A percentile compares a stretch with the other conserved stretches of the same genome.
These are phyloP conservation scores for Mycena leptocephala DNA, from an alignment of 768 basidiomycete species.

Conservation along the genomic window DNA sequence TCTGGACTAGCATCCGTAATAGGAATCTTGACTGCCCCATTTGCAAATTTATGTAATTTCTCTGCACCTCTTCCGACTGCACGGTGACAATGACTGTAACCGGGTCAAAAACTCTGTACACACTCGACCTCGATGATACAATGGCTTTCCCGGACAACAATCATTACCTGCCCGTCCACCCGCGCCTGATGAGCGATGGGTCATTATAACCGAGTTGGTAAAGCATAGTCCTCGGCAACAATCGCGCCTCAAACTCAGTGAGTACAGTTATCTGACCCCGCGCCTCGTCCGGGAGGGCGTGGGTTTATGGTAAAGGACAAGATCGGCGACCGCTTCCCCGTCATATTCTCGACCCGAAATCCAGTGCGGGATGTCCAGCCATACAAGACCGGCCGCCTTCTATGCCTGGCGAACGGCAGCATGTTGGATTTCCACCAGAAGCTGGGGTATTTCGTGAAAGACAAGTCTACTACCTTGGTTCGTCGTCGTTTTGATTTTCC, in stretches of 20 bases:
- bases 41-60: slow-evolving; percentile 1
- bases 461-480: slow-evolving; percentile 9
- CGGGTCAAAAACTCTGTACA: slow-evolving; percentile 15
- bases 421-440: neutral
- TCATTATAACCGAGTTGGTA: slow-evolving; percentile 24
- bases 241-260: neutral
- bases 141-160: slow-evolving; percentile 25
- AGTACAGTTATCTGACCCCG: slow-evolving; percentile 7
- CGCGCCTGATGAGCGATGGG: slow-evolving; percentile 25
- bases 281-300: neutral
- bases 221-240: neutral
- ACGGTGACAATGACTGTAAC: neutral
- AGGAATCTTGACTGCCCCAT: no score
- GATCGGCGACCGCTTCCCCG: slow-evolving; percentile 18
- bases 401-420: slow-evolving; percentile 15
- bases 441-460: slow-evolving; percentile 13
- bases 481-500: neutral
- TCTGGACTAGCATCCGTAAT: no score
- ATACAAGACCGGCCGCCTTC: slow-evolving; percentile 2
- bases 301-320: slow-evolving; percentile 23
- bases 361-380: neutral
- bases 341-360: slow-evolving; percentile 12
- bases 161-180: slow-evolving; percentile 15
- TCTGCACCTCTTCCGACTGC: neutral
- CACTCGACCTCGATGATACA: slow-evolving; percentile 20